Conservation (phyloP, 805 yeast species). For the Saturnispora ahearnii region DNA sequence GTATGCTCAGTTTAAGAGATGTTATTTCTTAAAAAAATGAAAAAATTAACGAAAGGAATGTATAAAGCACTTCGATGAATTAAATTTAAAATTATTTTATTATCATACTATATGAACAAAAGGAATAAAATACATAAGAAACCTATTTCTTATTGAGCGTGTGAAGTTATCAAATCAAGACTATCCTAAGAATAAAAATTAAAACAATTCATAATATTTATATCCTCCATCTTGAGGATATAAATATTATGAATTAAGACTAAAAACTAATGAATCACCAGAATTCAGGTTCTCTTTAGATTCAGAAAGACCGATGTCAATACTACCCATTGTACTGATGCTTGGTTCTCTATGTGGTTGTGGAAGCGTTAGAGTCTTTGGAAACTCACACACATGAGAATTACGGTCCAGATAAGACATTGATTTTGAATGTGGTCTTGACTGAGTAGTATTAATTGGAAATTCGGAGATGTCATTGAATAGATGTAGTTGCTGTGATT, state of each 20-base stretch:
- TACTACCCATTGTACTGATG: neutral
- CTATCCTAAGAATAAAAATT: neutral
- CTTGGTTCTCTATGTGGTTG: conserved; percentile 2
- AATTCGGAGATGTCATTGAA: neutral
- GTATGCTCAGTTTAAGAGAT: too few relatives aligned
- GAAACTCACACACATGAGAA: conserved; percentile 9
- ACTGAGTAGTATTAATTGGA: neutral
- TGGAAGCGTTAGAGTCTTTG: conserved; percentile 5
- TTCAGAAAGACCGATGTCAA: neutral
- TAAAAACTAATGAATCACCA: neutral
- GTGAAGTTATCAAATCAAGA: neutral
- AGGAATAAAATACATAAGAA: conserved; percentile 3
- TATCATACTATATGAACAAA: conserved; percentile 2
- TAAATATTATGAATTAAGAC: neutral
- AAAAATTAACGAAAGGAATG: too few relatives aligned
- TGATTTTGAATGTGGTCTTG: conserved; percentile 33
- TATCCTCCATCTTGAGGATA: neutral
- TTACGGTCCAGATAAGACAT: conserved; percentile 28
- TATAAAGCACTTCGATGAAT: neutral
- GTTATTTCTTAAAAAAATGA: too few relatives aligned
- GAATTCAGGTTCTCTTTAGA: neutral
- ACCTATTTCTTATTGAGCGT: neutral
- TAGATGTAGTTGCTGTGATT: neutral
- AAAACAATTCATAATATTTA: neutral
- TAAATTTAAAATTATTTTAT: neutral